A percentile compares a stretch with the other conserved stretches of the same genome.
These are phyloP conservation scores for Papiliotrema nemorosa DNA, from an alignment of 1,284 basidiomycete genomes.

Conservation along the genomic window DNA sequence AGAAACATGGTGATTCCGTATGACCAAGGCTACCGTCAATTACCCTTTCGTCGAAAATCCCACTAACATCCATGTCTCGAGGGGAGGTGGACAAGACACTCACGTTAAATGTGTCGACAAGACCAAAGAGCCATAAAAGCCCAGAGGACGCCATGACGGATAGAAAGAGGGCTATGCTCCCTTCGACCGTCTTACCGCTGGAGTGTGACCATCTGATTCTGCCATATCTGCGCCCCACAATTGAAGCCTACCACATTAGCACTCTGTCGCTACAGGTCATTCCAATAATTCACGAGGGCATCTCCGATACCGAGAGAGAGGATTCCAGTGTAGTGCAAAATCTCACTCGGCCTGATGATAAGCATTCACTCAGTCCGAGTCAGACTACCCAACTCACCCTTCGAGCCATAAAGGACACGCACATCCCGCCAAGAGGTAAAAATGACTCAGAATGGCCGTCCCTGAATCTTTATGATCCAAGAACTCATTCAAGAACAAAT, in stretches of 20 bases:
- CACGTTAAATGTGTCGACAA: constrained; percentile 71
- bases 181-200: constrained; percentile 86
- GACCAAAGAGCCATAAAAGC: constrained; percentile 65
- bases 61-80: neutral
- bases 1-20: constrained; percentile 55
- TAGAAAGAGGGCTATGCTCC: constrained; percentile 72
- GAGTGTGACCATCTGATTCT: constrained; percentile 75
- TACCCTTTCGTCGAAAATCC: neutral
- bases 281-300: constrained; percentile 63
- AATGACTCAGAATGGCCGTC: constrained; percentile 94
- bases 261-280: neutral
- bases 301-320: constrained; percentile 90
- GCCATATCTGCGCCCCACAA: constrained; percentile 82
- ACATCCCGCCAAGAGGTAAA: constrained; percentile 93
- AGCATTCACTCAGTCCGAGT: neutral
- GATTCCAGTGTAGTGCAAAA: constrained; percentile 84
- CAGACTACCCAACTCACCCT: constrained; percentile 57
- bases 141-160: constrained; percentile 70
- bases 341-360: constrained; percentile 59
- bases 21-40: constrained; percentile 9
- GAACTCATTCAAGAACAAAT: constrained; percentile 97
- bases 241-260: constrained; percentile 65
- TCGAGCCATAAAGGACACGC: constrained; percentile 93
- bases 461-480: constrained; percentile 93
- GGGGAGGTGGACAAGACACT: constrained; percentile 35